Conservation (phyloP, 108 stramenopile species). For the Nannochloropsis oceanica region DNA sequence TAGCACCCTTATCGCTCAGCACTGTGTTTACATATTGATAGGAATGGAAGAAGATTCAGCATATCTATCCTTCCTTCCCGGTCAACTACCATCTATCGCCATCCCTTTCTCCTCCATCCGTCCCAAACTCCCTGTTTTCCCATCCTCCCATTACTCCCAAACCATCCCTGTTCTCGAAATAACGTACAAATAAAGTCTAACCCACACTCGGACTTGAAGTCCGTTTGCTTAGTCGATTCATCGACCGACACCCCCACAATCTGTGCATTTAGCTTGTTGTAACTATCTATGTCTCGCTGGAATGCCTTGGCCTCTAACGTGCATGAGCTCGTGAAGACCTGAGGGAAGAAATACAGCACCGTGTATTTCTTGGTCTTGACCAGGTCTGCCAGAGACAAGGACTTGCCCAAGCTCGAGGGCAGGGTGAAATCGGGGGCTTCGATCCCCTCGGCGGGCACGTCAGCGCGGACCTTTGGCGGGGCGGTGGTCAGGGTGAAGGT, state of each 20-base stretch:
- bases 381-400: constrained; percentile 24
- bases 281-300: constrained; percentile 19
- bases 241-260: constrained; percentile 37
- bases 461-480: not conserved
- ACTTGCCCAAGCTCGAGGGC: constrained; percentile 27
- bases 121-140: not conserved
- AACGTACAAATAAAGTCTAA: constrained; percentile 10
- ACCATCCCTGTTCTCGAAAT: not conserved
- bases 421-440: constrained; percentile 30
- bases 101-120: not conserved
- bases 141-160: not conserved
- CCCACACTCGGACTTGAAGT: constrained; percentile 32
- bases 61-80: not conserved
- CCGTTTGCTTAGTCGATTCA: constrained; percentile 25
- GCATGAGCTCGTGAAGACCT: constrained; percentile 31
- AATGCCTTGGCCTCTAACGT: constrained; percentile 30
- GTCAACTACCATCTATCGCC: not conserved
- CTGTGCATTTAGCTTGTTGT: constrained; percentile 27
- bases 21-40: not conserved
- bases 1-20: not conserved
- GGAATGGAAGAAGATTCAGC: not conserved
- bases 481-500: not conserved
- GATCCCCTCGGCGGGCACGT: constrained; percentile 20
- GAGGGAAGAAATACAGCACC: constrained; percentile 38
- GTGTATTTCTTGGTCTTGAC: constrained; percentile 22